A percentile compares a stretch with the other conserved stretches of the same genome.
Conservation (phyloP, 345 rosid genomes). For the Heritiera littoralis region DNA sequence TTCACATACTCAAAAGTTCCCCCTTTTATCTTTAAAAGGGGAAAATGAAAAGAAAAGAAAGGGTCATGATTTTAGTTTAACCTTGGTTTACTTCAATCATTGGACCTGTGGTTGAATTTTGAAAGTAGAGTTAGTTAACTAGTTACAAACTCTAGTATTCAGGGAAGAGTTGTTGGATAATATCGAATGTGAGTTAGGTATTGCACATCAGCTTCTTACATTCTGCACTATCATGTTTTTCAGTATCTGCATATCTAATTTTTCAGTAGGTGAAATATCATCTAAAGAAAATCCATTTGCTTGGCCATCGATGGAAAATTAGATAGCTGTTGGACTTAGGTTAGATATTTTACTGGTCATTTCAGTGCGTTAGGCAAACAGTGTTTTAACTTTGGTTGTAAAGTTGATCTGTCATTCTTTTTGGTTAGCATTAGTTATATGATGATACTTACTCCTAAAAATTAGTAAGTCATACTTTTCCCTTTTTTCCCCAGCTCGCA, state of each 20-base stretch:
- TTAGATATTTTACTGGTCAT: not conserved
- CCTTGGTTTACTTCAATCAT: not conserved
- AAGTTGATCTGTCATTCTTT: not conserved
- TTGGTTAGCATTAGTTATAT: not conserved
- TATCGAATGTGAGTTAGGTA: not conserved
- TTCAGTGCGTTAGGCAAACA: not conserved
- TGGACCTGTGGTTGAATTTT: not conserved
- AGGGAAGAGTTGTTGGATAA: not conserved
- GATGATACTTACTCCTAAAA: not conserved
- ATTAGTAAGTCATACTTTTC: not conserved
- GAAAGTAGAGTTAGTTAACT: not conserved
- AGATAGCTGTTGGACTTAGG: not conserved
- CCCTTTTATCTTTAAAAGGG: not conserved
- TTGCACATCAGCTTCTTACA: not conserved
- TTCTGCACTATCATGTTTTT: not conserved
- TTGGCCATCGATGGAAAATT: not conserved
- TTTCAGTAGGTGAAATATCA: not conserved
- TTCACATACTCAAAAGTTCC: not conserved
- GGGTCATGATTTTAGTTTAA: not conserved
- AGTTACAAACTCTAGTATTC: not conserved
- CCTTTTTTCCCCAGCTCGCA: slow-evolving; percentile 49
- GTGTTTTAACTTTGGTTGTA: not conserved
- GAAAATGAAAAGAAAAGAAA: not conserved
- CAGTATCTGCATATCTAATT: not conserved
- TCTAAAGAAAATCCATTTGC: not conserved